Conservation (phyloP, 495 filamentous ascomycete genomes). For the Elaphomyces granulatus region DNA sequence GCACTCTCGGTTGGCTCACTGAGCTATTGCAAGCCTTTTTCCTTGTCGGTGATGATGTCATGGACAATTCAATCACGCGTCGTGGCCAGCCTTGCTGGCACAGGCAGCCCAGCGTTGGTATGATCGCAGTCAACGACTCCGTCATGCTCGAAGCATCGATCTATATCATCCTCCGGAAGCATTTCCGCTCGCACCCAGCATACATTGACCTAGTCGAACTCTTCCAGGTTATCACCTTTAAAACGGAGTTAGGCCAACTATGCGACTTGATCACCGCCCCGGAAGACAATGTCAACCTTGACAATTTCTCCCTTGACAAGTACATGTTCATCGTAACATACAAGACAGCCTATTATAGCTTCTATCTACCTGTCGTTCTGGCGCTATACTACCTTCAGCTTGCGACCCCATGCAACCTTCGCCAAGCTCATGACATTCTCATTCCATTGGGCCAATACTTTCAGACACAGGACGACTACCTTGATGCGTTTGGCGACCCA, state of each 20-base stretch:
- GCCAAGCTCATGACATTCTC: constrained; percentile 57
- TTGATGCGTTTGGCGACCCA: constrained; percentile 73
- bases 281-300: constrained; percentile 72
- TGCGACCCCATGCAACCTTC: constrained; percentile 57
- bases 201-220: constrained; percentile 64
- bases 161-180: constrained; percentile 64
- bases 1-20: constrained; percentile 63
- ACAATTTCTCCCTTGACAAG: constrained; percentile 65
- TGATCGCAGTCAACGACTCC: constrained; percentile 77
- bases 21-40: constrained; percentile 83
- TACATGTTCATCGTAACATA: constrained; percentile 78
- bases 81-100: constrained; percentile 80
- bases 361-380: constrained; percentile 76
- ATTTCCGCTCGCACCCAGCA: constrained; percentile 53
- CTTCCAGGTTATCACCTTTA: constrained; percentile 82
- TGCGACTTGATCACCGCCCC: constrained; percentile 92
- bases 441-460: constrained; percentile 85
- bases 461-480: constrained; percentile 80
- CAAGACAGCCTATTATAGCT: constrained; percentile 83
- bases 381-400: constrained; percentile 54
- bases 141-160: constrained; percentile 71
- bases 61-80: constrained; percentile 70
- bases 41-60: constrained; percentile 80
- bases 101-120: constrained; percentile 56
- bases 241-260: constrained; percentile 87